phyloP scores from a whole-genome alignment of 139 green algal genomes.

The Micromonas commoda region DNA sequence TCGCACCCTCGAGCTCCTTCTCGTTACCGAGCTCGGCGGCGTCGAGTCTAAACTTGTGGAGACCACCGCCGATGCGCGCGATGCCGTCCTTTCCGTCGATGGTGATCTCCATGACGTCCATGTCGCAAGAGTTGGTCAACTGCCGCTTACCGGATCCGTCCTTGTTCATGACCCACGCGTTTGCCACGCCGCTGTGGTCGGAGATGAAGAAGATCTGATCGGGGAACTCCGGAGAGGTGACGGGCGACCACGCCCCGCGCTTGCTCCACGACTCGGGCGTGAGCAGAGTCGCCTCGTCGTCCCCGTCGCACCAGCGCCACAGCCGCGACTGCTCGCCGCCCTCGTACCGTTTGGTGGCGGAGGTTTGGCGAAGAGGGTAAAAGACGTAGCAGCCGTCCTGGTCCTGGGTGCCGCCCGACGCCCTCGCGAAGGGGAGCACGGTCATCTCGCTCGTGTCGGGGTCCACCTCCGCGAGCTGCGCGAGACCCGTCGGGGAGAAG shows the following conservation, averaged over 20 bases:
- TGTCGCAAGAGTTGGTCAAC: neutral
- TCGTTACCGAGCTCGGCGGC: neutral
- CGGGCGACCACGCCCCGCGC: constrained; percentile 8
- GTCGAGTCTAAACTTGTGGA: neutral
- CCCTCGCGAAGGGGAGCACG: constrained; percentile 1
- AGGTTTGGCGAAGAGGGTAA: neutral
- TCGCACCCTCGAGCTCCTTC: neutral
- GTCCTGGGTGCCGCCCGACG: neutral
- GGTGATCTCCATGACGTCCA: constrained; percentile 3
- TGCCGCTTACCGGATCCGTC: neutral
- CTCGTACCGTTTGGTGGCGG: constrained; percentile 15
- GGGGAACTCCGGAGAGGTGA: neutral
- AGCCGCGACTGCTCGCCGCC: constrained; percentile 15
- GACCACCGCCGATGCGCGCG: neutral
- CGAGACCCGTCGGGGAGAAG: neutral
- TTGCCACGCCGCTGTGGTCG: constrained; percentile 17
- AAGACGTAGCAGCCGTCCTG: constrained; percentile 5
- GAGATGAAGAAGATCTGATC: constrained; percentile 10
- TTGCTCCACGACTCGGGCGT: constrained; percentile 1
- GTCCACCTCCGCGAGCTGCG: constrained; percentile 5
- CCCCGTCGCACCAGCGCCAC: neutral
- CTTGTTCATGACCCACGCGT: constrained; percentile 21
- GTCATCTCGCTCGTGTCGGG: neutral
- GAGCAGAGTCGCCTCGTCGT: neutral
- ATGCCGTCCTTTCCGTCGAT: constrained; percentile 6